Percentiles rank a stretch among this genome's conserved stretches.
Conservation (phyloP, 768 basidiomycete genomes). For the Naganishia vaughanmartiniae region DNA sequence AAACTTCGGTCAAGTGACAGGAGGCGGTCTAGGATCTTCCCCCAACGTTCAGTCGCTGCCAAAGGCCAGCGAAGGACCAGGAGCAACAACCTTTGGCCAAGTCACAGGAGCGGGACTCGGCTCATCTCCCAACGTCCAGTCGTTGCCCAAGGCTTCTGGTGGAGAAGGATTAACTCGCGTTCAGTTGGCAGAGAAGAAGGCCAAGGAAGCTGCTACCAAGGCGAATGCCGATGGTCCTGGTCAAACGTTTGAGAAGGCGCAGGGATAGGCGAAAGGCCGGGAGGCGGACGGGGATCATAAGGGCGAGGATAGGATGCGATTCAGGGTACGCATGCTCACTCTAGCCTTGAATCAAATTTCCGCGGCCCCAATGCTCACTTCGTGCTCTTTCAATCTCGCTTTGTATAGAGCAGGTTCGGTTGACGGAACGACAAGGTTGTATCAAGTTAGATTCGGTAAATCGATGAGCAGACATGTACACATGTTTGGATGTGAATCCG, state of each 20-base stretch:
- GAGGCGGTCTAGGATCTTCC: conserved; percentile 37
- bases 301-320: neutral
- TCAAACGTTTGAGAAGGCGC: conserved; percentile 9
- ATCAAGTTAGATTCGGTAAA: neutral
- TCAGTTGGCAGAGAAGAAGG: conserved; percentile 36
- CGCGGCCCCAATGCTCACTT: neutral
- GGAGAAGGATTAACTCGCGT: conserved; percentile 38
- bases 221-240: conserved; percentile 21
- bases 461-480: neutral
- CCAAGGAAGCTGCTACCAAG: conserved; percentile 23
- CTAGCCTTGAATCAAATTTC: neutral
- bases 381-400: neutral
- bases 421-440: neutral
- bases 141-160: conserved; percentile 31
- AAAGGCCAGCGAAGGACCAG: conserved; percentile 27
- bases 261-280: neutral
- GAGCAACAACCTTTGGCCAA: conserved; percentile 17
- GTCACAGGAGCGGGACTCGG: conserved; percentile 36
- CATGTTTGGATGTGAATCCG: neutral
- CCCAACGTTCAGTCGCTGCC: conserved; percentile 34
- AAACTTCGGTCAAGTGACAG: conserved; percentile 23
- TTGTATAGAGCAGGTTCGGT: neutral
- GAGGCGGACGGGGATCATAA: neutral
- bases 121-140: conserved; percentile 33
- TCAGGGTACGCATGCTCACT: neutral